phyloP scores from a whole-genome alignment of 2,329 filamentous ascomycete species.

The Talaromyces piceae region DNA sequence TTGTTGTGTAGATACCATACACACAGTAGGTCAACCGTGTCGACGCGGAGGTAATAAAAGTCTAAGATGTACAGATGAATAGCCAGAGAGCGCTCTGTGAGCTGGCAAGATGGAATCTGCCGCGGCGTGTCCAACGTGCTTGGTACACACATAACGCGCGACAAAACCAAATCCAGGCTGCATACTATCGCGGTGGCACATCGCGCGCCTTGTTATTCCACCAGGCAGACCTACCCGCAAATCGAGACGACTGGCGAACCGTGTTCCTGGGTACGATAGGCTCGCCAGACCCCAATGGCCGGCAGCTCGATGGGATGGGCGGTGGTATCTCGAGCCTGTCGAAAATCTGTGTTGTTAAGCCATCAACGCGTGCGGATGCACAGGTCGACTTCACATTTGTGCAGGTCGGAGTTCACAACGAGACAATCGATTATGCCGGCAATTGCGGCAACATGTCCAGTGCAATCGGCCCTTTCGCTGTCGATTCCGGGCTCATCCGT shows the following conservation, averaged over 20 bases:
- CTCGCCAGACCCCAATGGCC: slow-evolving; percentile 57
- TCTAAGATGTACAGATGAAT: neutral
- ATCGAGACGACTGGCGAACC: slow-evolving; percentile 40
- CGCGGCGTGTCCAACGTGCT: neutral
- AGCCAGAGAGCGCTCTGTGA: neutral
- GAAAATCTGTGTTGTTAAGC: slow-evolving; percentile 62
- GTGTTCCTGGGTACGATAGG: slow-evolving; percentile 57
- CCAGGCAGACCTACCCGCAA: slow-evolving; percentile 43
- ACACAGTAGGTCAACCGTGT: neutral
- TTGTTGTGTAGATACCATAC: neutral
- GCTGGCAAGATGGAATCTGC: neutral
- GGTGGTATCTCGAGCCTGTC: slow-evolving; percentile 61
- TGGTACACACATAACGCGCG: neutral
- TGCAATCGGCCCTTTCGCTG: slow-evolving; percentile 58
- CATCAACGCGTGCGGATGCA: slow-evolving; percentile 40
- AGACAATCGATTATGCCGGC: slow-evolving; percentile 56
- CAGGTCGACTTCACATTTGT: slow-evolving; percentile 68
- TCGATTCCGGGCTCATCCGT: slow-evolving; percentile 47
- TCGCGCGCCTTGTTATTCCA: slow-evolving; percentile 59
- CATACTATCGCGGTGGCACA: slow-evolving; percentile 63
- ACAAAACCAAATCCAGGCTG: slow-evolving; percentile 40
- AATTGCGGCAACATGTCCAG: slow-evolving; percentile 72
- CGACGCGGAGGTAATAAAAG: neutral
- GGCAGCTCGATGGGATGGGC: slow-evolving; percentile 66
- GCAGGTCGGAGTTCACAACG: slow-evolving; percentile 57